Conservation (phyloP, 106 monocot genomes). For the Ottelia alismoides region DNA sequence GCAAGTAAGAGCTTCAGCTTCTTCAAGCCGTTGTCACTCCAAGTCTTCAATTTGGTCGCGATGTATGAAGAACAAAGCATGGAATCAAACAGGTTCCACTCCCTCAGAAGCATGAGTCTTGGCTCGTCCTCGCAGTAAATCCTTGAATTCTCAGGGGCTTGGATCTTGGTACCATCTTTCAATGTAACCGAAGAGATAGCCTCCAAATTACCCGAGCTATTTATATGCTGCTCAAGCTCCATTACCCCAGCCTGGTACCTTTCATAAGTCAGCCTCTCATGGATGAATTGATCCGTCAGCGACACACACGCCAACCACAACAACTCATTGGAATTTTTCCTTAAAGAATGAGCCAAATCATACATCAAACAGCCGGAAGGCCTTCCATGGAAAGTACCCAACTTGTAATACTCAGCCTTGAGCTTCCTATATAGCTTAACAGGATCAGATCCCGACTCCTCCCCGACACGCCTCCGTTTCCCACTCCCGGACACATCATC, state of each 20-base stretch:
- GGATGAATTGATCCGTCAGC: constrained; percentile 84
- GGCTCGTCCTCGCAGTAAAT: constrained; percentile 91
- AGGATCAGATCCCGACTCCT: constrained; percentile 40
- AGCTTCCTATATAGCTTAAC: constrained; percentile 69
- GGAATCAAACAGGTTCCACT: constrained; percentile 89
- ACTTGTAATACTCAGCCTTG: constrained; percentile 60
- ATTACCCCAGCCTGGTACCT: constrained; percentile 67
- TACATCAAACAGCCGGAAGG: constrained; percentile 81
- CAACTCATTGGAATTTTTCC: constrained; percentile 77
- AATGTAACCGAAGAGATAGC: constrained; percentile 53
- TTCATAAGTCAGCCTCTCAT: constrained; percentile 77
- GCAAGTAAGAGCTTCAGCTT: constrained; percentile 85
- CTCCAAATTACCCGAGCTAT: constrained; percentile 61
- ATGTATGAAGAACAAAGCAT: constrained; percentile 93
- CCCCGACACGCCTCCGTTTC: constrained; percentile 30
- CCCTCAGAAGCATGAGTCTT: constrained; percentile 72
- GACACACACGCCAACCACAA: constrained; percentile 90
- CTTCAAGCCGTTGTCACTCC: constrained; percentile 92
- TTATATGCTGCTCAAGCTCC: constrained; percentile 90
- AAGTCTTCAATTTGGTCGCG: constrained; percentile 89
- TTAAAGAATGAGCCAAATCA: constrained; percentile 66
- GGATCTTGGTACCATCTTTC: constrained; percentile 79
- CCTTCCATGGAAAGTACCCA: constrained; percentile 90
- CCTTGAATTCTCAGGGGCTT: constrained; percentile 66
- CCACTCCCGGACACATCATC: constrained; percentile 24